phyloP scores from a whole-genome alignment of 108 stramenopile species.

The Skeletonema grethae region DNA sequence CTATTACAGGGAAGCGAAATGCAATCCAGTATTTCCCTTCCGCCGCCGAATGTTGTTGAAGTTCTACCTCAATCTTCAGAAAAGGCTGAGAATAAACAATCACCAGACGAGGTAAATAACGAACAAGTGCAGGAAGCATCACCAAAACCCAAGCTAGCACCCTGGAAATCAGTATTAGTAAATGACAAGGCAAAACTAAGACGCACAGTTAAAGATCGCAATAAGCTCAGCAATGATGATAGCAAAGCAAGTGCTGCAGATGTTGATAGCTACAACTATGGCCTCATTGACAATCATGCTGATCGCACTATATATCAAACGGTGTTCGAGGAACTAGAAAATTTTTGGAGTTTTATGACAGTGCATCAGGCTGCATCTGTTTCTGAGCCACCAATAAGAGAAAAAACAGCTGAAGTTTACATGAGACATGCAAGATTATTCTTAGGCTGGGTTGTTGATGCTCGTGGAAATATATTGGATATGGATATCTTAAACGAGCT shows the following conservation, averaged over 20 bases:
- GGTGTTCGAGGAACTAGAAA: conserved; percentile 61
- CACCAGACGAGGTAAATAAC: not conserved
- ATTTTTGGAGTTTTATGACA: conserved; percentile 78
- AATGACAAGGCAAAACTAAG: conserved; percentile 65
- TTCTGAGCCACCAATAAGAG: conserved; percentile 72
- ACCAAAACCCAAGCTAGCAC: conserved; percentile 14
- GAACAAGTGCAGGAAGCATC: not conserved
- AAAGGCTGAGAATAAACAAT: not conserved
- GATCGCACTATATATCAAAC: conserved; percentile 46
- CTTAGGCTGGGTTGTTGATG: conserved; percentile 64
- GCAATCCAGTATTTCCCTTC: not conserved
- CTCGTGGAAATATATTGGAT: conserved; percentile 16
- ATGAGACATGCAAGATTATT: conserved; percentile 77
- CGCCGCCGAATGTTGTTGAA: not conserved
- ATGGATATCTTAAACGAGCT: conserved; percentile 7
- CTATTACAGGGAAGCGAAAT: not conserved
- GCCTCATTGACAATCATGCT: conserved; percentile 38
- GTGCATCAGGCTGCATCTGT: conserved; percentile 52
- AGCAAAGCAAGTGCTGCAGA: not conserved
- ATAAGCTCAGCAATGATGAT: conserved; percentile 2
- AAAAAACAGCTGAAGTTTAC: conserved; percentile 78
- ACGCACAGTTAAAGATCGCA: conserved; percentile 15
- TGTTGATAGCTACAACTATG: conserved; percentile 55
- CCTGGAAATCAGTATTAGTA: conserved; percentile 58
- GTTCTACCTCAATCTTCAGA: not conserved